Conservation (phyloP, 2,329 filamentous ascomycete genomes). For the Fusarium nanum region DNA sequence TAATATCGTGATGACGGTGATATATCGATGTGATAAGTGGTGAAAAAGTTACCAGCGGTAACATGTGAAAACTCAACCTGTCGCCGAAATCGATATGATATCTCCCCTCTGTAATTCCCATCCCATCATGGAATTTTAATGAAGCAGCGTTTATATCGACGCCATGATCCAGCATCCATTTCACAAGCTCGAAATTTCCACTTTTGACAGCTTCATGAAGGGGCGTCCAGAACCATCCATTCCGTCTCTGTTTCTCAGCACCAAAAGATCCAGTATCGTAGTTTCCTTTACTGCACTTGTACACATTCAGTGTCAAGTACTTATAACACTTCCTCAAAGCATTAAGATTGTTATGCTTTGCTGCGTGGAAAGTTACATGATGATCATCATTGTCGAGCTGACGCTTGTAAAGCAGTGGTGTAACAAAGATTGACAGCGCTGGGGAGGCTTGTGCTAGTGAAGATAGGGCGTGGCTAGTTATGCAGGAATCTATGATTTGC, state of each 20-base stretch:
- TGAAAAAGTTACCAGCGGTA: constrained; percentile 14
- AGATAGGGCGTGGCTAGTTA: neutral
- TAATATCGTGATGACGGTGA: neutral
- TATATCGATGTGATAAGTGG: constrained; percentile 23
- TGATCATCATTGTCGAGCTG: constrained; percentile 13
- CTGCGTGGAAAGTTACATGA: constrained; percentile 21
- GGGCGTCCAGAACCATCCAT: constrained; percentile 11
- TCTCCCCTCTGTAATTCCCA: neutral
- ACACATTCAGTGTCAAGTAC: neutral
- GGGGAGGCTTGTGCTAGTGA: neutral
- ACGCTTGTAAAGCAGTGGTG: constrained; percentile 25
- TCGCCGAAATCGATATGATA: constrained; percentile 25
- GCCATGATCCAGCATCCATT: constrained; percentile 16
- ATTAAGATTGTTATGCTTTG: neutral
- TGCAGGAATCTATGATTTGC: neutral
- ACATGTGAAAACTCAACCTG: constrained; percentile 12
- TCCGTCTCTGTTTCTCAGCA: neutral
- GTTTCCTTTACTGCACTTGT: neutral
- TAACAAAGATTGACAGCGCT: neutral
- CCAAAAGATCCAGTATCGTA: neutral
- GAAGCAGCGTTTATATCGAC: constrained; percentile 12
- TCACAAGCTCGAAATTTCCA: constrained; percentile 9
- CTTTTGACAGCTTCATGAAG: neutral
- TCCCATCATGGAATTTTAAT: neutral
- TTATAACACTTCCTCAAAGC: neutral